phyloP scores from a whole-genome alignment of 2,329 filamentous ascomycete genomes.

The Phialophora macrospora region DNA sequence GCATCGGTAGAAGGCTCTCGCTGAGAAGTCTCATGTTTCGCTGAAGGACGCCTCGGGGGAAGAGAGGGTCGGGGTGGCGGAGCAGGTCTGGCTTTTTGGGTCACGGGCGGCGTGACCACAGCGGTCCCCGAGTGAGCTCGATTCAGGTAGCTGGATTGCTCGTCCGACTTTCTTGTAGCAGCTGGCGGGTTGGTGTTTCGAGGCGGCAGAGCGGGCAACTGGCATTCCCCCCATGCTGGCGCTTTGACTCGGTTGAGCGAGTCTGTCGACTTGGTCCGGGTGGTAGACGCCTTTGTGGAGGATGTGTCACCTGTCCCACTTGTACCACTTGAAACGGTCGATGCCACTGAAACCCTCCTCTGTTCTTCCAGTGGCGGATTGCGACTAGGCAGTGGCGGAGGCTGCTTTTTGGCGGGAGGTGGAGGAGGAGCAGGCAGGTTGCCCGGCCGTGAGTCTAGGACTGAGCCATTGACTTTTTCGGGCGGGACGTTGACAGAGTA shows the following conservation, averaged over 20 bases:
- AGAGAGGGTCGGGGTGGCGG: constrained; percentile 33
- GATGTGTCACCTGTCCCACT: constrained; percentile 47
- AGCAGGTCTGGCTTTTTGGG: constrained; percentile 28
- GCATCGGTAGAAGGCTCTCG: constrained; percentile 32
- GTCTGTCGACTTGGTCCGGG: constrained; percentile 40
- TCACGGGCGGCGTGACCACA: constrained; percentile 25
- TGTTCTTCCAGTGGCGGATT: constrained; percentile 45
- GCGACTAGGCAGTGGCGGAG: constrained; percentile 55
- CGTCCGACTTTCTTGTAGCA: constrained; percentile 39
- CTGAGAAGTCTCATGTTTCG: constrained; percentile 25
- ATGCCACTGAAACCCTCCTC: constrained; percentile 53
- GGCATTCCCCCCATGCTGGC: constrained; percentile 61
- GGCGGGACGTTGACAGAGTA: constrained; percentile 46
- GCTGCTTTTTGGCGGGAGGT: constrained; percentile 37
- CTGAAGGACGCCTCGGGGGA: constrained; percentile 36
- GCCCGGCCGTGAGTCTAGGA: constrained; percentile 42
- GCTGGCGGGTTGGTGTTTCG: constrained; percentile 45
- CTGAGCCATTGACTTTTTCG: constrained; percentile 43
- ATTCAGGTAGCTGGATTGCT: constrained; percentile 48
- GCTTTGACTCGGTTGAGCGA: constrained; percentile 54
- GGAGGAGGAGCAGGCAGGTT: constrained; percentile 39
- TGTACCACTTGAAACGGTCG: constrained; percentile 55
- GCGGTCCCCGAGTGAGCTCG: constrained; percentile 45
- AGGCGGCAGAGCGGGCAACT: constrained; percentile 60
- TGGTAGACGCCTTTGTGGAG: constrained; percentile 25